These are phyloP conservation scores for Pleodorina starrii DNA, from an alignment of 139 green algal genomes.

Conservation along the genomic window DNA sequence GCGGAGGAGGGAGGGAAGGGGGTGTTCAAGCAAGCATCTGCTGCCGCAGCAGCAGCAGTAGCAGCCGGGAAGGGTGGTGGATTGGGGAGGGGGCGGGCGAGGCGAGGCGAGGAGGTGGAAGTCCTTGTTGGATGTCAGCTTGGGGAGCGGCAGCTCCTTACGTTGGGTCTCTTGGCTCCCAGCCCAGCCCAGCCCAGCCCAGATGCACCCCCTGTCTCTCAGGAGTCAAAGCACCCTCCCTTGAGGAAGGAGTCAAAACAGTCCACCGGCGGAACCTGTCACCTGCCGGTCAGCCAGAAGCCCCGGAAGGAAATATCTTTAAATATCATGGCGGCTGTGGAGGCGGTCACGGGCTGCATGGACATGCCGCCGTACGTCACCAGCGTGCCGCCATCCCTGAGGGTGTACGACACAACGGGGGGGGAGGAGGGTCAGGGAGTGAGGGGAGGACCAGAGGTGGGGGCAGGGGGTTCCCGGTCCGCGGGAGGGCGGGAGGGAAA, in stretches of 20 bases:
- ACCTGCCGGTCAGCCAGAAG: constrained; percentile 88
- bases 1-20: background rate
- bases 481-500: too few relatives aligned
- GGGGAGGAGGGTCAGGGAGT: too few relatives aligned
- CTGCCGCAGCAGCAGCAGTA: background rate
- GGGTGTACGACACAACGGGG: too few relatives aligned
- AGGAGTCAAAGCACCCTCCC: background rate
- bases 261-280: background rate
- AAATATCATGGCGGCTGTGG: constrained; percentile 90
- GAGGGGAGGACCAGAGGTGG: too few relatives aligned
- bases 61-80: background rate
- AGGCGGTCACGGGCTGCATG: constrained; percentile 82
- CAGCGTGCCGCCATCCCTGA: constrained; percentile 75
- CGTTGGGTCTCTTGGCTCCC: background rate
- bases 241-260: background rate
- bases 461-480: too few relatives aligned
- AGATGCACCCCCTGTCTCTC: too few relatives aligned
- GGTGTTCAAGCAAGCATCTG: too few relatives aligned
- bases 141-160: background rate
- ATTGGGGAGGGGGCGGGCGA: background rate
- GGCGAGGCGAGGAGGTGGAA: background rate
- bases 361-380: constrained; percentile 94
- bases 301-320: constrained; percentile 84
- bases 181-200: background rate
- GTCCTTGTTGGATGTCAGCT: background rate